A percentile compares a stretch with the other conserved stretches of the same genome.
Evolutionary conservation across 345 rosid genomes (phyloP).

Genomic region (Orychophragmus violaceus): DNA sequence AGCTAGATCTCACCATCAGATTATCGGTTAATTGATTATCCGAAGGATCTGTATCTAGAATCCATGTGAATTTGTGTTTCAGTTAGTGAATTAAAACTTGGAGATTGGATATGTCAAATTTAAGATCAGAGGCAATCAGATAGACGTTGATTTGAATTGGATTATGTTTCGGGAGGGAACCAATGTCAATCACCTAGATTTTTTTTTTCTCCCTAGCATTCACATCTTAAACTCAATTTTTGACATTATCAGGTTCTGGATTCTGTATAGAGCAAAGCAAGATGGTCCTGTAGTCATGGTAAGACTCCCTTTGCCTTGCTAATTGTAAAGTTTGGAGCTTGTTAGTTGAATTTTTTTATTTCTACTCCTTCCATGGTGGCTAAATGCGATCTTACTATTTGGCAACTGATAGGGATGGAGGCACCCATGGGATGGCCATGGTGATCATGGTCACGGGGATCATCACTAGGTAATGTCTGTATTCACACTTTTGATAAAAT

Average conservation of each 20-base stretch:
- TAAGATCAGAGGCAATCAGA: neutral
- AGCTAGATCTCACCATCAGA: slow-evolving; percentile 3
- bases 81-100: neutral
- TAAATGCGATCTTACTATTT: neutral
- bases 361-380: neutral
- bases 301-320: slow-evolving; percentile 26
- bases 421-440: slow-evolving; percentile 99
- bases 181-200: neutral
- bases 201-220: neutral
- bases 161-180: neutral
- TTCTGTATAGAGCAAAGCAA: slow-evolving; percentile 88
- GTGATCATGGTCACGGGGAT: slow-evolving; percentile 65
- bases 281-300: slow-evolving; percentile 97
- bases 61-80: neutral
- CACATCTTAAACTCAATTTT: neutral
- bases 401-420: slow-evolving; percentile 41
- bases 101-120: neutral
- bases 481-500: neutral
- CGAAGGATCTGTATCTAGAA: neutral
- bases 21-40: neutral
- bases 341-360: neutral
- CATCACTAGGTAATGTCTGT: slow-evolving; percentile 52
- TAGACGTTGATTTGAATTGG: neutral
- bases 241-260: slow-evolving; percentile 86
- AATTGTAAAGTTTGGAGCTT: neutral